These are phyloP conservation scores for Fusarium pininemorale DNA, from an alignment of 2,329 filamentous ascomycete species.

Conservation along the genomic window DNA sequence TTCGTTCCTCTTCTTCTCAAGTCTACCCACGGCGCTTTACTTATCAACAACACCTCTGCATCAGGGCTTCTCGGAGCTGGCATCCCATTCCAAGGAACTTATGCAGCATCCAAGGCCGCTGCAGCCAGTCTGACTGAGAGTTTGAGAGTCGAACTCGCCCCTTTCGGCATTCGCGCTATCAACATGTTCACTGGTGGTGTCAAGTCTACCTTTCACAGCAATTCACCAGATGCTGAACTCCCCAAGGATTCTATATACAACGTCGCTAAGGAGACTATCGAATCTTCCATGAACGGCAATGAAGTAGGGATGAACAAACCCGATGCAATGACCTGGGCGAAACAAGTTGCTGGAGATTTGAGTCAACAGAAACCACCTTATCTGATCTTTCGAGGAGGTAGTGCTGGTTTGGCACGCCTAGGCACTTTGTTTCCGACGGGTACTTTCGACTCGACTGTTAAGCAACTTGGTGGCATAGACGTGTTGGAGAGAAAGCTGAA, in stretches of 20 bases:
- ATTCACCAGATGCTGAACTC: neutral
- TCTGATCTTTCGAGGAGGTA: slow-evolving; percentile 13
- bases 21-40: slow-evolving; percentile 13
- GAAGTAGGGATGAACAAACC: neutral
- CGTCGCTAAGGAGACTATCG: slow-evolving; percentile 23
- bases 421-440: slow-evolving; percentile 20
- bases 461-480: slow-evolving; percentile 23
- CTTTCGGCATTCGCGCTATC: slow-evolving; percentile 41
- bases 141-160: slow-evolving; percentile 39
- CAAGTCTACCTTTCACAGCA: slow-evolving; percentile 31
- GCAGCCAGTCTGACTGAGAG: slow-evolving; percentile 37
- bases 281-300: slow-evolving; percentile 8
- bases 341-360: slow-evolving; percentile 27
- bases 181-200: slow-evolving; percentile 41
- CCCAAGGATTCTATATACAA: slow-evolving; percentile 26
- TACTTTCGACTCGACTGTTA: neutral
- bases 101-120: slow-evolving; percentile 44
- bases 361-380: slow-evolving; percentile 26
- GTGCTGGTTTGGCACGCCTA: slow-evolving; percentile 1
- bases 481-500: slow-evolving; percentile 19
- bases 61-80: neutral
- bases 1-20: slow-evolving; percentile 38
- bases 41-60: slow-evolving; percentile 36
- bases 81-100: slow-evolving; percentile 40
- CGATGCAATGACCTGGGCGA: slow-evolving; percentile 13